Evolutionary conservation across 179 eudicot species (phyloP).

Genomic region (Beta lomatogona): DNA sequence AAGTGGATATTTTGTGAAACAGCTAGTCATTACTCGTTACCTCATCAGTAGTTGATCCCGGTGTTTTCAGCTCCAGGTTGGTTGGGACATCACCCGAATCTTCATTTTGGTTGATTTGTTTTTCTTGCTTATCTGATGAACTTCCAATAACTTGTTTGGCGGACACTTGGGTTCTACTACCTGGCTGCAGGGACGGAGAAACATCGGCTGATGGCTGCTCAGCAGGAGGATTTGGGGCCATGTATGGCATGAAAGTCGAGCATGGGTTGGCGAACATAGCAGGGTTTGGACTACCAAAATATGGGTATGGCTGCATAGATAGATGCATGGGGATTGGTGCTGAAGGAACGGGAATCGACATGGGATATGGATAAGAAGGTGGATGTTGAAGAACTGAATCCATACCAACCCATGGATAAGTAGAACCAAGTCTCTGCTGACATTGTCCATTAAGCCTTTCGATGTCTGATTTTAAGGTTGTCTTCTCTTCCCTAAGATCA

Average conservation of each 20-base stretch:
- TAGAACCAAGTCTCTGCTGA: slow-evolving; percentile 61
- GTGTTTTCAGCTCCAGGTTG: slow-evolving; percentile 73
- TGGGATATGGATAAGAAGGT: slow-evolving; percentile 59
- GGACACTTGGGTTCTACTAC: slow-evolving; percentile 43
- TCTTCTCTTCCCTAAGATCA: slow-evolving; percentile 43
- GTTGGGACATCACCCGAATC: slow-evolving; percentile 63
- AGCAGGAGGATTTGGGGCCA: slow-evolving; percentile 40
- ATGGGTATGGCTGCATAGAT: slow-evolving; percentile 69
- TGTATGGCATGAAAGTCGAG: slow-evolving; percentile 61
- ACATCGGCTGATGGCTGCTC: slow-evolving; percentile 33
- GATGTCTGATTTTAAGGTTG: slow-evolving; percentile 68
- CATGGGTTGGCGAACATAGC: slow-evolving; percentile 61
- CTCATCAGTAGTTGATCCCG: slow-evolving; percentile 66
- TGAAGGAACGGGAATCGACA: slow-evolving; percentile 60
- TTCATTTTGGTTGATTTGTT: slow-evolving; percentile 45
- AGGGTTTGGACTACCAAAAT: slow-evolving; percentile 58
- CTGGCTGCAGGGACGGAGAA: slow-evolving; percentile 43
- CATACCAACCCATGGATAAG: slow-evolving; percentile 67
- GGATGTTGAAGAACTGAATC: slow-evolving; percentile 76
- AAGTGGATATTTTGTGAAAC: neutral
- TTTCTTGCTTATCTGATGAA: slow-evolving; percentile 43
- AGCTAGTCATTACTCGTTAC: slow-evolving; percentile 42
- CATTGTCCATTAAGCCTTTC: slow-evolving; percentile 65
- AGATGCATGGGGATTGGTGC: slow-evolving; percentile 73
- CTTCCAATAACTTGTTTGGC: slow-evolving; percentile 49